phyloP scores from a whole-genome alignment of 2,329 filamentous ascomycete species.

The Hawksworthiomyces lignivorus region DNA sequence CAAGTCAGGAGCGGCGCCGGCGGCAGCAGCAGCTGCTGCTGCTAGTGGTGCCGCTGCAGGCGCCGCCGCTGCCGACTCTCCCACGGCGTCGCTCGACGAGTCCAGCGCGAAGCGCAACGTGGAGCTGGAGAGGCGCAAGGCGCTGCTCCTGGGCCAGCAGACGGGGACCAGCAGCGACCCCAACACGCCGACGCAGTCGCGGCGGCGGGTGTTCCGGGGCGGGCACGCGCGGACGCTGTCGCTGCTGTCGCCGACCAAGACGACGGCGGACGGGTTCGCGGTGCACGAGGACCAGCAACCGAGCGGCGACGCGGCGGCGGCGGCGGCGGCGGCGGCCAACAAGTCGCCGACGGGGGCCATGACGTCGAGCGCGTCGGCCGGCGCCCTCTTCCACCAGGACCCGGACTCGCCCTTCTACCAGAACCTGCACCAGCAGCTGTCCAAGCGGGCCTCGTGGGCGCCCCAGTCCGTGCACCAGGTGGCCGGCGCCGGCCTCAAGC shows the following conservation, averaged over 20 bases:
- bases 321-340: slow-evolving; percentile 20
- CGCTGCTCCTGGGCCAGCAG: slow-evolving; percentile 48
- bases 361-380: slow-evolving; percentile 11
- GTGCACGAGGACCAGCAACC: slow-evolving; percentile 32
- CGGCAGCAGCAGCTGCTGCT: not conserved
- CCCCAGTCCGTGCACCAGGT: slow-evolving; percentile 40
- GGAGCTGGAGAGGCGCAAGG: slow-evolving; percentile 68
- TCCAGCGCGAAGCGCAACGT: slow-evolving; percentile 33
- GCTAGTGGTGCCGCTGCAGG: no score
- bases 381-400: no score
- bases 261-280: slow-evolving; percentile 32
- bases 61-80: slow-evolving; percentile 1
- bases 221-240: slow-evolving; percentile 62
- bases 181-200: slow-evolving; percentile 26
- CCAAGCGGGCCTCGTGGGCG: slow-evolving; percentile 55
- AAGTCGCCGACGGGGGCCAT: slow-evolving; percentile 19
- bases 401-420: slow-evolving; percentile 21
- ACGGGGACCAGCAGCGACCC: slow-evolving; percentile 26
- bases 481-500: slow-evolving; percentile 47
- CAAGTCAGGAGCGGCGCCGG: slow-evolving; percentile 9
- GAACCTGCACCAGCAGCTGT: slow-evolving; percentile 23
- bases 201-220: slow-evolving; percentile 61
- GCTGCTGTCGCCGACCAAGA: slow-evolving; percentile 63
- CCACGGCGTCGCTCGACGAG: slow-evolving; percentile 2
- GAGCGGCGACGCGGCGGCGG: slow-evolving; percentile 30